These are phyloP conservation scores for Lodderomyces pseudojiufengensis DNA, from an alignment of 1,139 yeast species.

Conservation along the genomic window DNA sequence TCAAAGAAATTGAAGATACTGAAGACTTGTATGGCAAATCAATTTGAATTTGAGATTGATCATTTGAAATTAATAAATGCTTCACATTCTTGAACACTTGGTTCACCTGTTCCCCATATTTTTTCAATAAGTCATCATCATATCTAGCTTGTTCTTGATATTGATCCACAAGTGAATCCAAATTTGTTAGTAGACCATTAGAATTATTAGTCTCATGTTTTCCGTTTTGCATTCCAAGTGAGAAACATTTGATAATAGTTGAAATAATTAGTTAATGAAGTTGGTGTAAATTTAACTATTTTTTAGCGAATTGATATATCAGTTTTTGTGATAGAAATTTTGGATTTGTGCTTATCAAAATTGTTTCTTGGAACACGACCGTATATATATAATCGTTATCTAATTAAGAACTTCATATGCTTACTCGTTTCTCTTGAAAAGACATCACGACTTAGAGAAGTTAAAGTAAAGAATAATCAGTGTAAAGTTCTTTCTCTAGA, in stretches of 20 bases:
- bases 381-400: too few species aligned
- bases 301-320: background rate
- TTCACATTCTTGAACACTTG: slow-evolving; percentile 22
- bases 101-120: slow-evolving; percentile 21
- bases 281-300: background rate
- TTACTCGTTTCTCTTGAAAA: too few species aligned
- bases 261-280: background rate
- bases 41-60: too few species aligned
- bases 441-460: too few species aligned
- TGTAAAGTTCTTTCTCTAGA: background rate
- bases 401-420: too few species aligned
- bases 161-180: background rate
- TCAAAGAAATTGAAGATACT: slow-evolving; percentile 25
- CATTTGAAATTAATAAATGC: too few species aligned
- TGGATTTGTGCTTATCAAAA: too few species aligned
- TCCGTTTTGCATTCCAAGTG: slow-evolving; percentile 3
- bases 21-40: background rate
- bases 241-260: background rate
- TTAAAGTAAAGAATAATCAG: too few species aligned
- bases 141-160: slow-evolving; percentile 8
- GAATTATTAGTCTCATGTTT: too few species aligned
- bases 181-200: too few species aligned
- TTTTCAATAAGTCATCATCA: slow-evolving; percentile 8
- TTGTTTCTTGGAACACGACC: too few species aligned
- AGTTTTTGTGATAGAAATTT: too few species aligned